Evolutionary conservation across 73 alveolate species (phyloP).

Genomic region (Paramecium caudatum): DNA sequence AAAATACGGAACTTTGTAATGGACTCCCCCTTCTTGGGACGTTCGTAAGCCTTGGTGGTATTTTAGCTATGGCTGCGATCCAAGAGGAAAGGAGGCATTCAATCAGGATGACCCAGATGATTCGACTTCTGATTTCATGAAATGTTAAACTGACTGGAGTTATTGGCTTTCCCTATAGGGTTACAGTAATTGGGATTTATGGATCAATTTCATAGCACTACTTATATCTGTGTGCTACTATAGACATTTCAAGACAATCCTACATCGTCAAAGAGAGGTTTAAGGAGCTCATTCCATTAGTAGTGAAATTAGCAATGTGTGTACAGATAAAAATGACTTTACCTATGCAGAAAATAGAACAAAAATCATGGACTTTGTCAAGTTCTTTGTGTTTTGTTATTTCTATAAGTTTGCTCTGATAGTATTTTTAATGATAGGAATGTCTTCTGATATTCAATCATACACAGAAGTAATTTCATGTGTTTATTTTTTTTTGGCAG

Average conservation of each 20-base stretch:
- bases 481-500: slow-evolving; percentile 66
- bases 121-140: slow-evolving; percentile 57
- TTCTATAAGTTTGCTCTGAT: slow-evolving; percentile 72
- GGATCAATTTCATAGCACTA: slow-evolving; percentile 57
- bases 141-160: slow-evolving; percentile 69
- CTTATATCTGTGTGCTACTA: neutral
- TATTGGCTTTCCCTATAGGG: slow-evolving; percentile 74
- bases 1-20: slow-evolving; percentile 56
- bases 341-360: slow-evolving; percentile 51
- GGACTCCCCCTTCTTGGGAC: slow-evolving; percentile 76
- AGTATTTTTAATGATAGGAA: slow-evolving; percentile 67
- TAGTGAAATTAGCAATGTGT: no score
- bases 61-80: slow-evolving; percentile 26
- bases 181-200: slow-evolving; percentile 50
- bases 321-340: slow-evolving; percentile 68
- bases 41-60: slow-evolving; percentile 73
- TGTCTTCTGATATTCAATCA: slow-evolving; percentile 61
- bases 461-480: slow-evolving; percentile 73
- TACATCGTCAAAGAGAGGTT: neutral
- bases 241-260: slow-evolving; percentile 16
- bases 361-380: slow-evolving; percentile 39
- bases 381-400: slow-evolving; percentile 71
- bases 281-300: neutral
- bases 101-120: slow-evolving; percentile 57
- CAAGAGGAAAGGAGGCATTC: slow-evolving; percentile 64